Conservation (phyloP, 2,329 filamentous ascomycete genomes). For the Orbilia ellipsospora region DNA sequence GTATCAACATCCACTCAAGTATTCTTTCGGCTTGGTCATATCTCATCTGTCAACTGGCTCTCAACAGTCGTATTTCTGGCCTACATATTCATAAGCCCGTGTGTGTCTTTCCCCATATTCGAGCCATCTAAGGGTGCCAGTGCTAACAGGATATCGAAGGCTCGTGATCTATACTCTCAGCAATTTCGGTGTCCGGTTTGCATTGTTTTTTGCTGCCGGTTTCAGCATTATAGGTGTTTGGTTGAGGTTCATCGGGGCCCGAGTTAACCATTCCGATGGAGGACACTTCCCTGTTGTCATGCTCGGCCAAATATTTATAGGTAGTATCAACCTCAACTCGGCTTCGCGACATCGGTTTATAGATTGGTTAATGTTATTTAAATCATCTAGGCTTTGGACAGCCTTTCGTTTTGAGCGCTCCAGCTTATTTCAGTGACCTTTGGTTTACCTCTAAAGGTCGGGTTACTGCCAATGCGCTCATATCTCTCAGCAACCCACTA, state of each 20-base stretch:
- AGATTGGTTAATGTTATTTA: no score
- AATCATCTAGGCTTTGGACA: slow-evolving; percentile 75
- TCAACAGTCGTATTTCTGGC: slow-evolving; percentile 87
- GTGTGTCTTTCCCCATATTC: slow-evolving; percentile 59
- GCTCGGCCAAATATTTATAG: slow-evolving; percentile 87
- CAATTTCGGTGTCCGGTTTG: slow-evolving; percentile 77
- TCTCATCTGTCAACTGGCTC: slow-evolving; percentile 89
- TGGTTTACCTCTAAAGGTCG: slow-evolving; percentile 91
- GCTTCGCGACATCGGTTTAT: no score
- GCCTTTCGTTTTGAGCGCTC: slow-evolving; percentile 89
- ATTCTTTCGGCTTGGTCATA: slow-evolving; percentile 77
- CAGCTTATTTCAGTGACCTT: slow-evolving; percentile 88
- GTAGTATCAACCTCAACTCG: not conserved
- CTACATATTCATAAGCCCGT: slow-evolving; percentile 78
- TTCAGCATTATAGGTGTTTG: slow-evolving; percentile 87
- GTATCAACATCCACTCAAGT: slow-evolving; percentile 77
- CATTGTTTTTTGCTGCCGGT: slow-evolving; percentile 77
- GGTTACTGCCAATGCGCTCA: slow-evolving; percentile 85
- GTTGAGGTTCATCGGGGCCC: slow-evolving; percentile 80
- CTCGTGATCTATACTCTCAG: slow-evolving; percentile 81
- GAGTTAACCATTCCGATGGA: slow-evolving; percentile 64
- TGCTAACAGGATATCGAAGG: not conserved
- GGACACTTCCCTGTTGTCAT: slow-evolving; percentile 80
- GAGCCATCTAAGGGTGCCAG: no score
- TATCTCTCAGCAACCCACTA: slow-evolving; percentile 87